Conservation (phyloP, 371 early-diverging fungal genomes). For the Syncephalastrum racemosum region DNA sequence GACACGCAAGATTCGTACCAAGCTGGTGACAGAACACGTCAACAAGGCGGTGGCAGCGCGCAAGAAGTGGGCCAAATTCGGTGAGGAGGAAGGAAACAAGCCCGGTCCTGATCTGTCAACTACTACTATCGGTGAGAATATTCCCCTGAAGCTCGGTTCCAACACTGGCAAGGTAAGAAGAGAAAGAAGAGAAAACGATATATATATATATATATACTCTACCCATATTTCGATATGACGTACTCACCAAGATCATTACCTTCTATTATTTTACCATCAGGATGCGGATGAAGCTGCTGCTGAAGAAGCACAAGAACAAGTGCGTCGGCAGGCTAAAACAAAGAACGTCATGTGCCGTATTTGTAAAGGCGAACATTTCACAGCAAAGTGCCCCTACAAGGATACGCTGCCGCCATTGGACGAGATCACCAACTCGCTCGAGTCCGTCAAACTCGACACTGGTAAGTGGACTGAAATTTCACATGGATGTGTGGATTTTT, state of each 20-base stretch:
- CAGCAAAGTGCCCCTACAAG: conserved; percentile 97
- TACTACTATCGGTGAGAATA: conserved; percentile 88
- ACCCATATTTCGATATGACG: too few relatives aligned
- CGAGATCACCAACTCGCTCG: conserved; percentile 51
- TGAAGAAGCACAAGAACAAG: conserved; percentile 52
- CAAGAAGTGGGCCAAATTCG: conserved; percentile 87
- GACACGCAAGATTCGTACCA: conserved; percentile 80
- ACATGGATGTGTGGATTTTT: not conserved
- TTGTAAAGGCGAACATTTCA: conserved; percentile 96
- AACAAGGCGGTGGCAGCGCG: conserved; percentile 90
- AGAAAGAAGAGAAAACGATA: not conserved
- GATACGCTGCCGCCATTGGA: conserved; percentile 82
- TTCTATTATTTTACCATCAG: conserved; percentile 17
- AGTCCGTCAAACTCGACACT: conserved; percentile 42
- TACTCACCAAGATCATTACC: not conserved
- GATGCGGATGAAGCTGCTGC: conserved; percentile 54
- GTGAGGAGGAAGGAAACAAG: conserved; percentile 68
- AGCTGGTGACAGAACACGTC: conserved; percentile 78
- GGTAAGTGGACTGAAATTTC: not conserved
- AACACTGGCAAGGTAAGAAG: conserved; percentile 47
- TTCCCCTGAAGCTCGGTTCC: conserved; percentile 82
- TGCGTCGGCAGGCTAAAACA: conserved; percentile 53
- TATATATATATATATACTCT: not conserved
- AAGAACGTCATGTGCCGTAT: conserved; percentile 93
- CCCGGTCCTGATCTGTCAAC: conserved; percentile 89